These are phyloP conservation scores for Clonostachys sp. DNA, from an alignment of 2,329 filamentous ascomycete species.

Conservation along the genomic window DNA sequence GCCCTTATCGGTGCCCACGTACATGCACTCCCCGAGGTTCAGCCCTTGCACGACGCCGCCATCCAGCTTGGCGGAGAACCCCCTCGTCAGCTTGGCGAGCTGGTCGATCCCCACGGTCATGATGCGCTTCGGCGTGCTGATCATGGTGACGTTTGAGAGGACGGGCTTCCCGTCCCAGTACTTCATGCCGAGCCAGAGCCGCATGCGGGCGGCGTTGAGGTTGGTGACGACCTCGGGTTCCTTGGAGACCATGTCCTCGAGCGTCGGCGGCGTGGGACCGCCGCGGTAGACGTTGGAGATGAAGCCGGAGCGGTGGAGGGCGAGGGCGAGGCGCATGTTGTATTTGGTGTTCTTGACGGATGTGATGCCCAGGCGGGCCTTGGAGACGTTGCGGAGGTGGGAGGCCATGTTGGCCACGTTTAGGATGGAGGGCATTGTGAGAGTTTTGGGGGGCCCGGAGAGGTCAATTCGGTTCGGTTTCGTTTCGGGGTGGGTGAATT, in stretches of 20 bases:
- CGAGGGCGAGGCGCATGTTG: slow-evolving; percentile 70
- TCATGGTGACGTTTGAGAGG: slow-evolving; percentile 57
- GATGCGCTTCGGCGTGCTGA: slow-evolving; percentile 71
- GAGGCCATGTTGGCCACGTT: slow-evolving; percentile 79
- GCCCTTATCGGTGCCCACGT: slow-evolving; percentile 71
- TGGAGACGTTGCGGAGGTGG: slow-evolving; percentile 84
- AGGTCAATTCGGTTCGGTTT: not conserved
- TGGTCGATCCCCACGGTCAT: slow-evolving; percentile 61
- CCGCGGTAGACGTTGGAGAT: slow-evolving; percentile 73
- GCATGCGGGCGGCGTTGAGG: slow-evolving; percentile 66
- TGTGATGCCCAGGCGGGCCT: slow-evolving; percentile 78
- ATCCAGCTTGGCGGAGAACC: slow-evolving; percentile 51
- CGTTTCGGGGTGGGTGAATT: no score
- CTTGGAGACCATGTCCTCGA: slow-evolving; percentile 34
- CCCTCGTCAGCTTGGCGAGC: slow-evolving; percentile 63
- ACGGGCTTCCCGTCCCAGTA: slow-evolving; percentile 84
- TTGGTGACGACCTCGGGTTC: slow-evolving; percentile 57
- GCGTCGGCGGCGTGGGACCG: slow-evolving; percentile 46
- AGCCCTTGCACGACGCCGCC: slow-evolving; percentile 71
- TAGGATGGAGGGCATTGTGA: slow-evolving; percentile 47
- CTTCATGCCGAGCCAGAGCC: slow-evolving; percentile 87
- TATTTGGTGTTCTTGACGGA: slow-evolving; percentile 78
- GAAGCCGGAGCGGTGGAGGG: slow-evolving; percentile 79
- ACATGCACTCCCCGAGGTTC: slow-evolving; percentile 77
- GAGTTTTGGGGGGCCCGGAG: not conserved